Evolutionary conservation across 345 rosid species (phyloP).

Genomic region (thale cress (Arabidopsis thaliana)): TAIR10.1 NC_003074.8:19237001-19237500

Average conservation of each 20-base stretch:
- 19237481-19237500: conserved; percentile 1
- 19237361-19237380: background rate
- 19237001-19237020: conserved; percentile 9
- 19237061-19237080: conserved; percentile 18
- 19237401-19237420: conserved; percentile 9
- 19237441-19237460: background rate
- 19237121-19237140: conserved; percentile 11
- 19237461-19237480: conserved; percentile 1
- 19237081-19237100: conserved; percentile 14
- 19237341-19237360: conserved; percentile 2
- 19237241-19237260: background rate
- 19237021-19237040: background rate
- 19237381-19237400: background rate
- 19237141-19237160: conserved; percentile 24
- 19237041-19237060: conserved; percentile 2
- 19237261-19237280: background rate
- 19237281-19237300: background rate
- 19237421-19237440: background rate
- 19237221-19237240: background rate
- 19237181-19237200: conserved; percentile 29
- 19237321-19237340: background rate
- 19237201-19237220: conserved; percentile 2
- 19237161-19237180: conserved; percentile 14
- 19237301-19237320: background rate
- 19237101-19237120: background rate